These are phyloP conservation scores for Penicillium robsamsonii DNA, from an alignment of 495 filamentous ascomycete genomes.

Conservation along the genomic window DNA sequence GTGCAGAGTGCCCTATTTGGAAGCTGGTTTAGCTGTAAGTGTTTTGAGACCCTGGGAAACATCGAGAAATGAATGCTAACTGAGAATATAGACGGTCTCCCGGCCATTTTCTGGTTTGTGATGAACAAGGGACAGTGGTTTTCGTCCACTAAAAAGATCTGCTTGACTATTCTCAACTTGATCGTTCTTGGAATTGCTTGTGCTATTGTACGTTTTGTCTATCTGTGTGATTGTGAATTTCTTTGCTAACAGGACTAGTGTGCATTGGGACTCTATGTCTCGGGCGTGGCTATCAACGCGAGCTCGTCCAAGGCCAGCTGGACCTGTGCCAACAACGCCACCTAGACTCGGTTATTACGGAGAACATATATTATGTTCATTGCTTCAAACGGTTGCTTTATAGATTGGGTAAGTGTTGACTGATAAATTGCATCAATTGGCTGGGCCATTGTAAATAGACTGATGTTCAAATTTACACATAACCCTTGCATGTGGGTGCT, in stretches of 20 bases:
- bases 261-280: slow-evolving; percentile 39
- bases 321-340: slow-evolving; percentile 34
- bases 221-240: neutral
- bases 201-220: slow-evolving; percentile 27
- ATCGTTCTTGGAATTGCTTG: slow-evolving; percentile 52
- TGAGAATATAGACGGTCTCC: slow-evolving; percentile 27
- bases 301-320: slow-evolving; percentile 31
- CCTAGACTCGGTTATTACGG: neutral
- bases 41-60: neutral
- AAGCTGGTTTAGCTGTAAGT: slow-evolving; percentile 42
- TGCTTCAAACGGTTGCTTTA: neutral
- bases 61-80: slow-evolving; percentile 3
- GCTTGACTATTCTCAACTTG: slow-evolving; percentile 45
- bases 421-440: slow-evolving; percentile 3
- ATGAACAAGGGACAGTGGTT: slow-evolving; percentile 55
- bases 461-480: neutral
- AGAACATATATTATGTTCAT: neutral
- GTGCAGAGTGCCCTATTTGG: slow-evolving; percentile 32
- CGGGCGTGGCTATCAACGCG: slow-evolving; percentile 36
- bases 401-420: neutral
- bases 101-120: slow-evolving; percentile 39
- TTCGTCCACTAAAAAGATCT: slow-evolving; percentile 41
- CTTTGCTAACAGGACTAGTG: slow-evolving; percentile 26
- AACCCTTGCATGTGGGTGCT: neutral
- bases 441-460: slow-evolving; percentile 6